Evolutionary conservation across 2,329 filamentous ascomycete species (phyloP).

Genomic region (Neofusicoccum sp.): DNA sequence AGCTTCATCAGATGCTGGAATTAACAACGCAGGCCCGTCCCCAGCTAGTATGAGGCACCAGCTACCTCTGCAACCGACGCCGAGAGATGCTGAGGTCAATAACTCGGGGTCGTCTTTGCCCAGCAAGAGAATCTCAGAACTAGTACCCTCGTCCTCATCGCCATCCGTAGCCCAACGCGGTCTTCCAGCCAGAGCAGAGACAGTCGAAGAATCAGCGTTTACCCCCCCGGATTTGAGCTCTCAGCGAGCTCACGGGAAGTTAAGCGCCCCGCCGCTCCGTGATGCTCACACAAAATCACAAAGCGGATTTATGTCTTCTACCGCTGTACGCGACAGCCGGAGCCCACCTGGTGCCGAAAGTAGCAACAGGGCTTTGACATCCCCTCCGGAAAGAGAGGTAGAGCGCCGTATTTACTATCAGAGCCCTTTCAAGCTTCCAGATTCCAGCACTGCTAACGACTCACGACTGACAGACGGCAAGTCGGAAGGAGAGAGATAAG

Average conservation of each 20-base stretch:
- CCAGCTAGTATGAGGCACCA: conserved; percentile 7
- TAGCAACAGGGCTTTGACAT: neutral
- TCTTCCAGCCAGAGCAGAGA: no score
- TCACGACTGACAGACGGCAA: neutral
- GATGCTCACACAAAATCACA: no score
- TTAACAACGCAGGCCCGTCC: conserved; percentile 3
- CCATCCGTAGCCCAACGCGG: neutral
- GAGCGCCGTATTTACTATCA: neutral
- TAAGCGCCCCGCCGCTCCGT: no score
- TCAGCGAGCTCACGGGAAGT: no score
- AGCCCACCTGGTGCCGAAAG: neutral
- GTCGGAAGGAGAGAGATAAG: neutral
- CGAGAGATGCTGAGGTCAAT: neutral
- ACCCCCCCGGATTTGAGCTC: no score
- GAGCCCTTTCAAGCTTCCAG: neutral
- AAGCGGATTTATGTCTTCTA: neutral
- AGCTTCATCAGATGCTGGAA: neutral
- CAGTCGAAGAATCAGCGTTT: no score
- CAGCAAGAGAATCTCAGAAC: neutral
- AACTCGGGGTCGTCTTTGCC: neutral
- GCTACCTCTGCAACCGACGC: neutral
- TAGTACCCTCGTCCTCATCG: neutral
- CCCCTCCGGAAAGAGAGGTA: neutral
- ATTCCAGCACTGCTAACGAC: neutral
- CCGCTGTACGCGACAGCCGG: neutral